These are phyloP conservation scores for Aaosphaeria arxii DNA, from an alignment of 2,329 filamentous ascomycete species.

Conservation along the genomic window DNA sequence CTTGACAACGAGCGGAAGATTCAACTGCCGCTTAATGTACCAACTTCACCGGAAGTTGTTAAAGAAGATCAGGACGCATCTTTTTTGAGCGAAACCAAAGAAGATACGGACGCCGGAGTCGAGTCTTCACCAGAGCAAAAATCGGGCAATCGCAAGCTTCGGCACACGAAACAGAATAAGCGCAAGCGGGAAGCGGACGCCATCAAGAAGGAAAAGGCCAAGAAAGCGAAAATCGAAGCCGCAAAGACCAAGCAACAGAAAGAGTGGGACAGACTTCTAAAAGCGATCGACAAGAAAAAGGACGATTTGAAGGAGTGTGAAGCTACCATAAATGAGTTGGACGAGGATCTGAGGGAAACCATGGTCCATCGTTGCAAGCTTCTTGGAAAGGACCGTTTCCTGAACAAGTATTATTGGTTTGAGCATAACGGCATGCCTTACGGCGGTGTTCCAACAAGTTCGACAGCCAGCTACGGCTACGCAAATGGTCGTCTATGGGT, in stretches of 20 bases:
- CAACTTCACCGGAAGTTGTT: conserved; percentile 55
- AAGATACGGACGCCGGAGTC: conserved; percentile 63
- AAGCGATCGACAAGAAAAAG: conserved; percentile 86
- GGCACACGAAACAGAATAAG: conserved; percentile 64
- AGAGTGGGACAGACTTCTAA: conserved; percentile 81
- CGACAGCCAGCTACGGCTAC: conserved; percentile 81
- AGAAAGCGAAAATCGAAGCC: conserved; percentile 58
- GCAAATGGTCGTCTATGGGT: conserved; percentile 96
- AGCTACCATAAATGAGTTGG: conserved; percentile 77
- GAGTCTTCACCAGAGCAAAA: conserved; percentile 53
- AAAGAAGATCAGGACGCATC: conserved; percentile 56
- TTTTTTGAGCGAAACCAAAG: conserved; percentile 66
- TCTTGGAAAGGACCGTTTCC: conserved; percentile 92
- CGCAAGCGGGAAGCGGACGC: conserved; percentile 67
- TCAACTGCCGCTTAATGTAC: conserved; percentile 68
- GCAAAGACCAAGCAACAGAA: conserved; percentile 72
- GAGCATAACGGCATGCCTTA: conserved; percentile 98
- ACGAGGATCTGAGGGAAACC: conserved; percentile 90
- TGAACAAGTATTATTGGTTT: conserved; percentile 99
- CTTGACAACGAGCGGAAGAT: conserved; percentile 73
- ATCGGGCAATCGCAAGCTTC: conserved; percentile 58
- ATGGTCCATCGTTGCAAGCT: conserved; percentile 88
- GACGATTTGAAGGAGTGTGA: conserved; percentile 77
- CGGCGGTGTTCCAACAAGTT: conserved; percentile 80
- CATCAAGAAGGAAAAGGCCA: conserved; percentile 64